Conservation (phyloP, 2,329 filamentous ascomycete species). For the Karstenula rhodostoma region DNA sequence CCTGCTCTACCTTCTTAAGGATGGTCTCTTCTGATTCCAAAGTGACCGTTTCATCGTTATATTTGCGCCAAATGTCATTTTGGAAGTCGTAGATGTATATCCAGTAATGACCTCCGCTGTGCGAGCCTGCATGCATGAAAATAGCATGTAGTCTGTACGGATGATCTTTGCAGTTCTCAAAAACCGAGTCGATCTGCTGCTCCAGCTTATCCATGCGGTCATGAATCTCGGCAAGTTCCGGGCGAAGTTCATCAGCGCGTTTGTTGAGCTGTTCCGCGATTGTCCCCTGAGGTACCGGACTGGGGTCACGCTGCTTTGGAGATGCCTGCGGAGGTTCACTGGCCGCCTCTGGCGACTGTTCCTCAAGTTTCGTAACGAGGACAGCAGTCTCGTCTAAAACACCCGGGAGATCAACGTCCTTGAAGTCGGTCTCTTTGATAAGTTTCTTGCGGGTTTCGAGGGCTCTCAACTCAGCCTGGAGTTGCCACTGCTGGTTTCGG, state of each 20-base stretch:
- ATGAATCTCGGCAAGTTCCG: slow-evolving; percentile 37
- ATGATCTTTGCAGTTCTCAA: slow-evolving; percentile 68
- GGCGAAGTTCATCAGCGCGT: slow-evolving; percentile 32
- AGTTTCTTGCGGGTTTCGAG: slow-evolving; percentile 59
- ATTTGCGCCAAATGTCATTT: slow-evolving; percentile 83
- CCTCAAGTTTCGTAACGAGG: slow-evolving; percentile 30
- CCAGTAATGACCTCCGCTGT: slow-evolving; percentile 84
- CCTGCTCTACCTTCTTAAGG: slow-evolving; percentile 69
- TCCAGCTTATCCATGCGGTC: slow-evolving; percentile 57
- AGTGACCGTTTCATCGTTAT: slow-evolving; percentile 87
- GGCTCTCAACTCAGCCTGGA: slow-evolving; percentile 69
- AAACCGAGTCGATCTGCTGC: slow-evolving; percentile 63
- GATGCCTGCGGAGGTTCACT: slow-evolving; percentile 12
- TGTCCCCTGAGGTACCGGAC: slow-evolving; percentile 31
- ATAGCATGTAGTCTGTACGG: slow-evolving; percentile 89
- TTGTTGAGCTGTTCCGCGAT: slow-evolving; percentile 31
- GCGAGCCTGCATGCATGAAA: slow-evolving; percentile 83
- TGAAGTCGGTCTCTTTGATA: slow-evolving; percentile 48
- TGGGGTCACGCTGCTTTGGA: slow-evolving; percentile 14
- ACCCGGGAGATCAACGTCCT: slow-evolving; percentile 35
- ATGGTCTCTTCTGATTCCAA: slow-evolving; percentile 72
- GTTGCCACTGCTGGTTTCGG: slow-evolving; percentile 76
- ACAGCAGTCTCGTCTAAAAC: slow-evolving; percentile 42
- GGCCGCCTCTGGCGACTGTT: slow-evolving; percentile 15
- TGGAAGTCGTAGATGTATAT: slow-evolving; percentile 94